phyloP scores from a whole-genome alignment of 345 rosid species.

The Populus alba region DNA sequence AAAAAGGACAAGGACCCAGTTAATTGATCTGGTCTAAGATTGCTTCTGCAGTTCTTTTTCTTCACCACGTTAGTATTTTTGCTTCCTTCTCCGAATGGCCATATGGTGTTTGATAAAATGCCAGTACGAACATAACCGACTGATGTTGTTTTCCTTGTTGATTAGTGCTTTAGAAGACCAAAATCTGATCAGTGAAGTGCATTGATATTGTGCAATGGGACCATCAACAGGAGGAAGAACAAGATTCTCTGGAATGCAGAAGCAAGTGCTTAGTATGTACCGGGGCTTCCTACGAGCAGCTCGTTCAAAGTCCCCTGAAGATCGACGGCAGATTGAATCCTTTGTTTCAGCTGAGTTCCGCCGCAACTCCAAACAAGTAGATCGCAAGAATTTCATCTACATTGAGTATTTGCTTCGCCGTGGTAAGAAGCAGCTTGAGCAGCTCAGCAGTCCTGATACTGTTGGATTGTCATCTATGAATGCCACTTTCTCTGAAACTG shows the following conservation, averaged over 20 bases:
- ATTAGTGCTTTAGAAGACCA: too few species aligned
- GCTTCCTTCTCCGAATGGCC: too few species aligned
- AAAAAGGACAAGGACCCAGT: too few species aligned
- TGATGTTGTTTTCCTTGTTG: too few species aligned
- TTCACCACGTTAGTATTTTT: too few species aligned
- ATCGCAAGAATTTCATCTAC: constrained; percentile 72
- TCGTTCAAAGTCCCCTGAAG: constrained; percentile 58
- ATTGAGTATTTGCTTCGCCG: constrained; percentile 77
- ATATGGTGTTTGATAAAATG: too few species aligned
- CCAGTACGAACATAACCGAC: too few species aligned
- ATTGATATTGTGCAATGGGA: constrained; percentile 4
- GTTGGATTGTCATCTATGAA: constrained; percentile 14
- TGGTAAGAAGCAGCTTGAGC: constrained; percentile 78
- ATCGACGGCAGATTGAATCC: constrained; percentile 52
- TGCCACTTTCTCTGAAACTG: not conserved
- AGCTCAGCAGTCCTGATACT: constrained; percentile 61
- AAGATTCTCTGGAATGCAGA: constrained; percentile 75
- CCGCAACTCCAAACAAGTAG: constrained; percentile 56
- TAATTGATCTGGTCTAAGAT: too few species aligned
- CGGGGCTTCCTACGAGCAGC: constrained; percentile 83
- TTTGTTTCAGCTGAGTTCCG: constrained; percentile 62
- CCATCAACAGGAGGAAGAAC: not conserved
- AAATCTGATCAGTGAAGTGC: too few species aligned
- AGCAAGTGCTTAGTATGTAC: constrained; percentile 75
- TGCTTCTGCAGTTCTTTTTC: too few species aligned